Base-by-base conservation (phyloP, 306 rosid species). In the Sechiopsis laciniata region DNA sequence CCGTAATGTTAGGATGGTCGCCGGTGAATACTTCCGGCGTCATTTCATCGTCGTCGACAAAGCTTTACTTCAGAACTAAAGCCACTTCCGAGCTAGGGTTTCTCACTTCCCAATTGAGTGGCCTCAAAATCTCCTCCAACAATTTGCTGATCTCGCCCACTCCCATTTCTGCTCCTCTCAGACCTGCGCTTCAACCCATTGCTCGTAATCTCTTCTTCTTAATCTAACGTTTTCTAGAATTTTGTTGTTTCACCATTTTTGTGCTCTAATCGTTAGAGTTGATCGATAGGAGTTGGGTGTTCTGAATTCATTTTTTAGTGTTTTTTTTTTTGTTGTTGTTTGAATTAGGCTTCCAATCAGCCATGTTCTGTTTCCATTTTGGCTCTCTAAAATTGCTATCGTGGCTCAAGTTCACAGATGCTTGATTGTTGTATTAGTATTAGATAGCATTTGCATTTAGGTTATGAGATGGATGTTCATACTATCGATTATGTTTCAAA, bases 41-140 rank as follows among this genome's bases (percentile, higher is more conserved):
- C 12, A 17, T 19, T 2, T 13, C 75, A 22, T 72, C 57, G 24
- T 46, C 75, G 8, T 75, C 58, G 32, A 68, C 60, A 7, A 57
- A 55, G 10, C 37, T 78, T 7, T 70, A 78, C 3, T 48, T 71
- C 17, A 82, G 72, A 73, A 32, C 78, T 52, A 75, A 60, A 10
- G 20, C 70, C 0, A 72, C 42, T 79, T 73, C 89, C 10, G 89
- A 85, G 46, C 74, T 90, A 55, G 86, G 89, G 16, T 90, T 87
- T 78, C 66, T 89, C 29, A 72, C 75, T 65, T 90, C 97, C 4
- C 92, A 89, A 71, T 80, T 94, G 78, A 62, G 78, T 14, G 98
- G 98, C 78, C 37, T 89, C 87, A 86, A 74, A 82, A 82, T 89
- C 82, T 84, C 88, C 5, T 51, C 55, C 81, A 74, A 71, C 74